Evolutionary conservation across 495 filamentous ascomycete species (phyloP), one percentile per base, ranked within the genome.

Genomic region (Xylaria grammica): DNA sequence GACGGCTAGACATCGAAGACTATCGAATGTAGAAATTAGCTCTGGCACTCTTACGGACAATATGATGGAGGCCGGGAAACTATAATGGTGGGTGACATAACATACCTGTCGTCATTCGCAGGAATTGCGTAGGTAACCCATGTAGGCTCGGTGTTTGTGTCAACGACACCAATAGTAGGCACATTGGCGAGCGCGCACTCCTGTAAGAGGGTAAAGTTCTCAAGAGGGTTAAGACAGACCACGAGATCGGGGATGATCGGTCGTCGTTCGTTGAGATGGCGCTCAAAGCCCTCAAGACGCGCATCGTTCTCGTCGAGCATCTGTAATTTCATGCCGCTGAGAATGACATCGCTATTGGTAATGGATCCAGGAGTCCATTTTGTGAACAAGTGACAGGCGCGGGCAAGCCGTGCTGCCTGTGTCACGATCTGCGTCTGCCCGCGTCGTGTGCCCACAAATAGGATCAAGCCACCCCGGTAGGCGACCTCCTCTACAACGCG

Each of bases 71-170:
- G 57, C 8, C 19, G 29, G 1, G 30, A 40, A 1, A 17, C 8
- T 40, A 42, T 8, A 29, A 30, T 4, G 20, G 44, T 26, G 17
- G 9, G 20, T 22, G 48, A 22, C 20, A 36, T 17, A 11, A 74
- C 82, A 71, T 71, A 90, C 88, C 88, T 91, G 77, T 99, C 95
- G 71, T 99, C 95, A 73, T 99, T 99, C 20, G 92, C 90, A 5
- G 95, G 95, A 67, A 99, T 97, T 3, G 92, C 91, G 76, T 99
- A 99, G 7, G 95, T 99, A 32, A 98, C 92, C 82, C 91, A 92
- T 1, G 91, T 92, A 4, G 95, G 92, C 78, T 99, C 87, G 6
- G 90, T 87, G 78, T 99, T 89, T 0, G 95, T 97, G 80, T 99
- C 95, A 55, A 98, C 88, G 45, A 99, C 81, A 20, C 93, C 95